Percentiles rank a stretch among this genome's conserved stretches.
Conservation (phyloP, 2,329 filamentous ascomycete species). For the Tolypocladium inflatum region DNA sequence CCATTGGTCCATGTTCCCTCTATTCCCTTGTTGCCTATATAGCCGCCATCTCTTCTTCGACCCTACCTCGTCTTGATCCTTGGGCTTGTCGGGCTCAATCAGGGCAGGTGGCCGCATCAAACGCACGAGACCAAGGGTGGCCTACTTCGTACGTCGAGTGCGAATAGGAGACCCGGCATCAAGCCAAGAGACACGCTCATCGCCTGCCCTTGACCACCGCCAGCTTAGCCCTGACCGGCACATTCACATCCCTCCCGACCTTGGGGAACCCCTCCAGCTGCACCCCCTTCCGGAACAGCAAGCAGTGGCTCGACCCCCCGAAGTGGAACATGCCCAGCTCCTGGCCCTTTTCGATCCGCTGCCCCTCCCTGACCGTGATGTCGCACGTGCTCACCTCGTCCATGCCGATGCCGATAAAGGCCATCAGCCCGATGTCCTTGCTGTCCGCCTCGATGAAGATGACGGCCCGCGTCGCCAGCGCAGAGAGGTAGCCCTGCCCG, state of each 20-base stretch:
- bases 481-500: slow-evolving; percentile 57
- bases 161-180: too few species aligned
- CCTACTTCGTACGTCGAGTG: too few species aligned
- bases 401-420: slow-evolving; percentile 65
- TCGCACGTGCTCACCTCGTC: slow-evolving; percentile 67
- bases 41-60: too few species aligned
- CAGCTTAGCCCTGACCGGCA: slow-evolving; percentile 27
- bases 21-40: too few species aligned
- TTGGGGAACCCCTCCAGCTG: slow-evolving; percentile 30
- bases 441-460: slow-evolving; percentile 66
- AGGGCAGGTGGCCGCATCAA: too few species aligned
- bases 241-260: slow-evolving; percentile 25
- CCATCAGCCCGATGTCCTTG: slow-evolving; percentile 56
- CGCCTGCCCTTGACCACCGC: slow-evolving; percentile 17
- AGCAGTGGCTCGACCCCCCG: slow-evolving; percentile 61
- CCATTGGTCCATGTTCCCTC: neutral
- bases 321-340: slow-evolving; percentile 74
- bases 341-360: slow-evolving; percentile 59
- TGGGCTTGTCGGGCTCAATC: too few species aligned
- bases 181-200: neutral
- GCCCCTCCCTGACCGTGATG: slow-evolving; percentile 56
- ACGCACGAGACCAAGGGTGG: too few species aligned
- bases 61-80: too few species aligned
- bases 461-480: slow-evolving; percentile 58
- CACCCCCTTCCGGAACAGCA: slow-evolving; percentile 54